Percentiles rank a stretch among this genome's conserved stretches.
Evolutionary conservation across 805 yeast genomes (phyloP).

Genomic region (Saturnispora diversa): DNA sequence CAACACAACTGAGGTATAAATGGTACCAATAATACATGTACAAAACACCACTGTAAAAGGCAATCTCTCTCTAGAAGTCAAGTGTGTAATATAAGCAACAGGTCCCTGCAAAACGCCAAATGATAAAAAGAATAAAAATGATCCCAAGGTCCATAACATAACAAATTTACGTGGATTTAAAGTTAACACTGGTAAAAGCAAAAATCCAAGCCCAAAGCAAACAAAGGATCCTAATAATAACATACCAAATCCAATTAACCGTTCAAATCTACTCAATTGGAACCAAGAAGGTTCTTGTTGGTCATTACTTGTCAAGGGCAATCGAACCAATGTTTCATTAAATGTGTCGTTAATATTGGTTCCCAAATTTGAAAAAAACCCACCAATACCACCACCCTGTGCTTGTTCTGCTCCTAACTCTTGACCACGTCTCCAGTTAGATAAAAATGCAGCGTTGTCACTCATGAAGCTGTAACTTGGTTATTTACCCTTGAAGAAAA

Average conservation of each 20-base stretch:
- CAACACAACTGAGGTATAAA: constrained; percentile 65
- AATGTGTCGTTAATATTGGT: constrained; percentile 15
- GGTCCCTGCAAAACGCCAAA: constrained; percentile 95
- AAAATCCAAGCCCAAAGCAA: constrained; percentile 75
- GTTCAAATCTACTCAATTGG: constrained; percentile 65
- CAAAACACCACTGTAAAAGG: constrained; percentile 77
- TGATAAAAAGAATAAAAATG: constrained; percentile 74
- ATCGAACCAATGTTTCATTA: constrained; percentile 35
- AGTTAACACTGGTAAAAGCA: constrained; percentile 82
- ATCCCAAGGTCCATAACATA: constrained; percentile 83
- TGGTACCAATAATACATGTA: constrained; percentile 67
- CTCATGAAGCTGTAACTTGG: constrained; percentile 8
- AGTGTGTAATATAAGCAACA: constrained; percentile 62
- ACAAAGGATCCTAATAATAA: constrained; percentile 71
- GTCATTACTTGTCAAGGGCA: constrained; percentile 57
- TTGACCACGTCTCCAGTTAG: constrained; percentile 23
- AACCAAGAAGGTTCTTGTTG: constrained; percentile 73
- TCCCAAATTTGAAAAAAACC: constrained; percentile 14
- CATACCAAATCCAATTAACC: constrained; percentile 67
- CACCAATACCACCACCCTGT: constrained; percentile 5
- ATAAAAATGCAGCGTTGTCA: constrained; percentile 22
- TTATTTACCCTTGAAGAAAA: background rate
- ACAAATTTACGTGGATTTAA: constrained; percentile 90
- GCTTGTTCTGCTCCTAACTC: constrained; percentile 6
- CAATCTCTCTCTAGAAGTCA: constrained; percentile 65